Base-by-base conservation (phyloP, 306 rosid genomes). In the Lablab purpureus region DNA sequence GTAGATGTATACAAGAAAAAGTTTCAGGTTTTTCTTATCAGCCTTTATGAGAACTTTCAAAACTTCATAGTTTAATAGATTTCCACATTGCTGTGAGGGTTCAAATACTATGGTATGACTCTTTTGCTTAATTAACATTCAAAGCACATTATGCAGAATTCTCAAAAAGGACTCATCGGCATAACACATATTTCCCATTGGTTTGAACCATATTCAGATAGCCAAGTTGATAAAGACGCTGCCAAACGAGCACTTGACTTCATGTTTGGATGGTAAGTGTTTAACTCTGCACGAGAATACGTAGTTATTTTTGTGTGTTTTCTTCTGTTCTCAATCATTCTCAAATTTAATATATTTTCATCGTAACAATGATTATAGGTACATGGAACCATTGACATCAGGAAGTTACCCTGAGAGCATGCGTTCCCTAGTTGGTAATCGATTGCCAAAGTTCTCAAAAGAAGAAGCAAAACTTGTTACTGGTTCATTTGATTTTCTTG, bases 201-300 rank as follows among this genome's bases (percentile, higher is more conserved):
- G 96, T 65, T 71, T 25, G 78, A 73, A 78, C 89, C 97, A 0
- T 7, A 50, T 63, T 85, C 91, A 2, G 4, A 82, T 34, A 18
- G 67, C 10, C 52, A 77, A 77, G 40, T 59, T 2, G 74, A 90
- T 30, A 3, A 62, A 23, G 12, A 55, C 0, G 96, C 97, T 32
- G 91, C 89, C 0, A 30, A 10, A 5, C 81, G 90, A 66, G 85
- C 88, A 9, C 2, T 89, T 46, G 97, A 89, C 62, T 93, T 93
- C 77, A 81, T 81, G 87, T 37, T 84, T 55, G 97, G 97, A 74
- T 93, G 97, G 98, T 93, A 46, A 75, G 82, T 69, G 8, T 3
- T 30, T 41, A 22, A 7, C 54, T 34, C 37, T 34, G 6, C 40
- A 1, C 0, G 9, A 34, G 40, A 1, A 34, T 9, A 34, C 0